phyloP scores from a whole-genome alignment of 306 rosid species.

The Lupinus albus region DNA sequence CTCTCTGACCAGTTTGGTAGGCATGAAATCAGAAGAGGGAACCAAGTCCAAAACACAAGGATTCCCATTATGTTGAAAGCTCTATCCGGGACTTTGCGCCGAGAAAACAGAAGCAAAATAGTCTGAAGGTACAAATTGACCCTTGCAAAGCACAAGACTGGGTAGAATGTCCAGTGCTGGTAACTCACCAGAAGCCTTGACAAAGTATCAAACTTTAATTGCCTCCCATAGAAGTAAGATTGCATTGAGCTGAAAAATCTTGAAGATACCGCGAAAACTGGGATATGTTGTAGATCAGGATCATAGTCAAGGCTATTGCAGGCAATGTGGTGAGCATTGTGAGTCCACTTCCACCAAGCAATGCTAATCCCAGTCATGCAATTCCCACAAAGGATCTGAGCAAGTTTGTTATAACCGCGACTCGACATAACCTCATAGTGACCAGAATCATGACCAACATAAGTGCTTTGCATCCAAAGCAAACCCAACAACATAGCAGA shows the following conservation, averaged over 20 bases:
- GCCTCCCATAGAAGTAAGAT: slow-evolving; percentile 72
- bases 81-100: slow-evolving; percentile 61
- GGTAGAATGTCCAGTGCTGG: slow-evolving; percentile 81
- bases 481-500: slow-evolving; percentile 71
- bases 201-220: slow-evolving; percentile 59
- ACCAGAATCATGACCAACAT: slow-evolving; percentile 85
- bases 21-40: slow-evolving; percentile 64
- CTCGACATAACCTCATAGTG: slow-evolving; percentile 73
- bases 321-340: slow-evolving; percentile 84
- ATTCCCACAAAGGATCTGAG: slow-evolving; percentile 76
- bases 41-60: slow-evolving; percentile 82
- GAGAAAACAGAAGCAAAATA: slow-evolving; percentile 54
- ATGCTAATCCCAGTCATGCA: slow-evolving; percentile 87
- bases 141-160: slow-evolving; percentile 68
- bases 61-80: slow-evolving; percentile 63
- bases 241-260: slow-evolving; percentile 56
- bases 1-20: slow-evolving; percentile 80
- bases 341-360: slow-evolving; percentile 99
- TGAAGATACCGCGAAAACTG: slow-evolving; percentile 74
- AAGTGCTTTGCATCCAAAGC: slow-evolving; percentile 83
- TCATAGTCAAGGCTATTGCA: slow-evolving; percentile 85
- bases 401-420: slow-evolving; percentile 47
- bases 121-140: slow-evolving; percentile 74
- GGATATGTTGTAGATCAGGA: slow-evolving; percentile 90
- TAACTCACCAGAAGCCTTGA: slow-evolving; percentile 72